Evolutionary conservation across 495 filamentous ascomycete species (phyloP).

Genomic region (Talaromyces trachyspermus): DNA sequence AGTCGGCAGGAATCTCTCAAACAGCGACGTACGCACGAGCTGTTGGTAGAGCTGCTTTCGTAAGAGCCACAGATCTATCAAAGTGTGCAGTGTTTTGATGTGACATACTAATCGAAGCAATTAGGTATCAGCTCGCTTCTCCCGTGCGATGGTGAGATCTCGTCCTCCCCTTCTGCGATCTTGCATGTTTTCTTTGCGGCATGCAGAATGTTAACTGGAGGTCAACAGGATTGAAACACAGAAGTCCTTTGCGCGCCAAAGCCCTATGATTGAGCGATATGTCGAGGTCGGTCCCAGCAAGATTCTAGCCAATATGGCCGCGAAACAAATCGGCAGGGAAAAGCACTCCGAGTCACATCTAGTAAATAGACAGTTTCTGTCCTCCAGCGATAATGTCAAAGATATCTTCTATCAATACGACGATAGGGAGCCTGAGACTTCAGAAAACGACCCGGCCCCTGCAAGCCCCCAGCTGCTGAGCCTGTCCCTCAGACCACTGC

Average conservation of each 20-base stretch:
- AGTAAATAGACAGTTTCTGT: slow-evolving; percentile 93
- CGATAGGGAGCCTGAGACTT: slow-evolving; percentile 82
- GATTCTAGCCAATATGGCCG: slow-evolving; percentile 94
- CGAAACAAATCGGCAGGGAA: slow-evolving; percentile 87
- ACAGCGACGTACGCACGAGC: slow-evolving; percentile 12
- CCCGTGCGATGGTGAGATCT: slow-evolving; percentile 70
- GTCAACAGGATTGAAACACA: slow-evolving; percentile 80
- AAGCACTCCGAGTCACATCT: slow-evolving; percentile 97
- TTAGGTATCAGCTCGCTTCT: slow-evolving; percentile 78
- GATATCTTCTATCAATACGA: slow-evolving; percentile 99
- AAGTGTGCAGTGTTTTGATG: background rate
- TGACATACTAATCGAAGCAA: background rate
- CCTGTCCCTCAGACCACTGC: too few species aligned
- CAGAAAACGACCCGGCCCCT: slow-evolving; percentile 38
- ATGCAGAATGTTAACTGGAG: background rate
- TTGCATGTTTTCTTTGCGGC: background rate
- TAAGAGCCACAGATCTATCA: slow-evolving; percentile 5
- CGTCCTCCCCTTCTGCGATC: too few species aligned
- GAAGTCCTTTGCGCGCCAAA: slow-evolving; percentile 94
- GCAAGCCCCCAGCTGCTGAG: too few species aligned
- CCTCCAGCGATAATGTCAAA: slow-evolving; percentile 98
- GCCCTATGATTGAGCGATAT: slow-evolving; percentile 80
- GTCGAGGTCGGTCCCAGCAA: slow-evolving; percentile 96
- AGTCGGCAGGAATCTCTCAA: slow-evolving; percentile 90
- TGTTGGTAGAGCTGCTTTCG: slow-evolving; percentile 22